Conservation (phyloP, 2,329 filamentous ascomycete genomes). For the Trichoderma breve region DNA sequence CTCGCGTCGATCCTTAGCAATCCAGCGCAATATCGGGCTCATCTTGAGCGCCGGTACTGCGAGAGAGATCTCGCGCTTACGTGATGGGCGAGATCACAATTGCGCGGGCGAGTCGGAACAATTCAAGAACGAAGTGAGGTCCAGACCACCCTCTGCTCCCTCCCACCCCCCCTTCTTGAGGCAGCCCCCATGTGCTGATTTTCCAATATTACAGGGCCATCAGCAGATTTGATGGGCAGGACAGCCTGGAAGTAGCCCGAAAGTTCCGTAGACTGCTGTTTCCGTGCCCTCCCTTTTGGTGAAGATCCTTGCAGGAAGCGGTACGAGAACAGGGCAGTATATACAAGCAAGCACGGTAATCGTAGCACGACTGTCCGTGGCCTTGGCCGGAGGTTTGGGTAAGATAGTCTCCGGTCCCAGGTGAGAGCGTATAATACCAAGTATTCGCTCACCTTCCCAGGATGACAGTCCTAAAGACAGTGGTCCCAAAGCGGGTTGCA, state of each 20-base stretch:
- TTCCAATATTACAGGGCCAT: conserved; percentile 15
- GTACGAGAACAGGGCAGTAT: not conserved
- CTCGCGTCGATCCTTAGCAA: not conserved
- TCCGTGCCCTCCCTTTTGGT: not conserved
- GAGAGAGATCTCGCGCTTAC: conserved; percentile 12
- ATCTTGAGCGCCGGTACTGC: conserved; percentile 1
- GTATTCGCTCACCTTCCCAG: not conserved
- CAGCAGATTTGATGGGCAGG: conserved; percentile 6
- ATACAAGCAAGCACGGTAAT: not conserved
- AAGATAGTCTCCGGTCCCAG: not conserved
- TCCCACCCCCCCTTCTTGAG: not conserved
- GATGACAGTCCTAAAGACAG: not conserved
- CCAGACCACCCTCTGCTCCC: not conserved
- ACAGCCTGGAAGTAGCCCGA: not conserved
- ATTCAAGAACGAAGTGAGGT: not conserved
- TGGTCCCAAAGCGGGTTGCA: not conserved
- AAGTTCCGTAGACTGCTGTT: not conserved
- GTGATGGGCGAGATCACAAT: not conserved
- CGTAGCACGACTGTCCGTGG: not conserved
- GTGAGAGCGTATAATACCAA: not conserved
- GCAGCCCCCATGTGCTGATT: conserved; percentile 1
- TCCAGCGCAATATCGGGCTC: conserved; percentile 5
- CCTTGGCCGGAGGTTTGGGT: not conserved
- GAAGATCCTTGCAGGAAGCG: not conserved
- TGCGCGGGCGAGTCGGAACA: conserved; percentile 9